Evolutionary conservation across 352 stramenopile genomes (phyloP).

Genomic region (Phytophthora sp.): DNA sequence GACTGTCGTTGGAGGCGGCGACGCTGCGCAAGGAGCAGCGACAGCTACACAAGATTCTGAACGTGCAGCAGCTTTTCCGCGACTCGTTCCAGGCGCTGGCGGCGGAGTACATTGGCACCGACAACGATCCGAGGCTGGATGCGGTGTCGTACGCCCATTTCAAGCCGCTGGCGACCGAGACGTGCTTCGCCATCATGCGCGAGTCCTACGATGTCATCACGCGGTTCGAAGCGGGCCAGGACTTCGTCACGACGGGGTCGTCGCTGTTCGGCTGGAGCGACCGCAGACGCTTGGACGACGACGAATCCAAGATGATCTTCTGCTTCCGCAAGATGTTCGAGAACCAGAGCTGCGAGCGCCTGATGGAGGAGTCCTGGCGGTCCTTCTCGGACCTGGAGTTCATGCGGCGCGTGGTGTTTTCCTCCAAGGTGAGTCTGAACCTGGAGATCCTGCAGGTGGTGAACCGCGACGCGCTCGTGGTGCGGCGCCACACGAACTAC

Average conservation of each 20-base stretch:
- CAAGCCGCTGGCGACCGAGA: slow-evolving; percentile 23
- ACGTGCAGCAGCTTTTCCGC: slow-evolving; percentile 63
- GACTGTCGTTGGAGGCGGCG: slow-evolving; percentile 45
- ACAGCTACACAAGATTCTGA: slow-evolving; percentile 52
- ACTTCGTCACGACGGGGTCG: slow-evolving; percentile 57
- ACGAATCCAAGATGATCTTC: slow-evolving; percentile 59
- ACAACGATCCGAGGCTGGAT: slow-evolving; percentile 26
- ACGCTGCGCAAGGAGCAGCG: slow-evolving; percentile 58
- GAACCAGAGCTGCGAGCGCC: slow-evolving; percentile 30
- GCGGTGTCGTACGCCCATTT: slow-evolving; percentile 43
- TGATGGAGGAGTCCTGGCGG: slow-evolving; percentile 62
- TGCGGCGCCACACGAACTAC: slow-evolving; percentile 67
- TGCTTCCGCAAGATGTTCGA: slow-evolving; percentile 62
- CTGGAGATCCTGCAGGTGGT: slow-evolving; percentile 57
- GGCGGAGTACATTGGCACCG: slow-evolving; percentile 24
- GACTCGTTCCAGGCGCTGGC: slow-evolving; percentile 41
- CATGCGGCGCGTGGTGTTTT: slow-evolving; percentile 59
- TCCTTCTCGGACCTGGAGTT: slow-evolving; percentile 35
- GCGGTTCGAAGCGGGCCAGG: slow-evolving; percentile 47
- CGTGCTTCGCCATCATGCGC: slow-evolving; percentile 61
- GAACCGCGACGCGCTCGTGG: slow-evolving; percentile 55
- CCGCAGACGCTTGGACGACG: slow-evolving; percentile 48
- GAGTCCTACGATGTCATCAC: slow-evolving; percentile 60
- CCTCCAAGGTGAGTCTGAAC: slow-evolving; percentile 44
- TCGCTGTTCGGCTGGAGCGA: slow-evolving; percentile 69